phyloP scores from a whole-genome alignment of 2,329 filamentous ascomycete species.

The Pseudopyricularia cyperi region DNA sequence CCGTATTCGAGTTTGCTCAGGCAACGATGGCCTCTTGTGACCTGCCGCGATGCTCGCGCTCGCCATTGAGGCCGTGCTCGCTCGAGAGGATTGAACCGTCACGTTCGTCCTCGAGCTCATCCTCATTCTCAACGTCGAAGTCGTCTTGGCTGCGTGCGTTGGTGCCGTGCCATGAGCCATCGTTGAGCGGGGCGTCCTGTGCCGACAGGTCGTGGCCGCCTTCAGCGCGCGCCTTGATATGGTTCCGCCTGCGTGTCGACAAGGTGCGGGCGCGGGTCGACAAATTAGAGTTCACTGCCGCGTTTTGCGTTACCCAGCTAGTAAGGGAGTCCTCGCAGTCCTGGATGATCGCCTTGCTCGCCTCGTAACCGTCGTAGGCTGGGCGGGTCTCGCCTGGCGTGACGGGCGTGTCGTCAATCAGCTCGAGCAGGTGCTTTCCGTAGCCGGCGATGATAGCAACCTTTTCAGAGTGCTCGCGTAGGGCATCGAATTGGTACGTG shows the following conservation, averaged over 20 bases:
- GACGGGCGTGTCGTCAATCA: conserved; percentile 92
- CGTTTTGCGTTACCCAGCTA: conserved; percentile 90
- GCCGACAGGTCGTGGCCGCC: conserved; percentile 63
- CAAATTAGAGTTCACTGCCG: conserved; percentile 75
- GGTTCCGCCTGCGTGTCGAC: conserved; percentile 69
- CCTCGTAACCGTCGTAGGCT: conserved; percentile 96
- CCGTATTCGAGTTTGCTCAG: conserved; percentile 13
- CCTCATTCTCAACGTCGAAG: conserved; percentile 46
- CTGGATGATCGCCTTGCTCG: conserved; percentile 97
- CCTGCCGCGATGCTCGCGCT: conserved; percentile 44
- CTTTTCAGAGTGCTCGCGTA: conserved; percentile 96
- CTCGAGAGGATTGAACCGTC: conserved; percentile 34
- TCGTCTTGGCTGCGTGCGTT: conserved; percentile 53
- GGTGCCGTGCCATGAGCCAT: conserved; percentile 65
- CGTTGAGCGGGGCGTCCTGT: conserved; percentile 69
- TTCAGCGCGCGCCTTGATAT: conserved; percentile 54
- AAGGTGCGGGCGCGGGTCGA: conserved; percentile 79
- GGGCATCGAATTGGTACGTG: conserved; percentile 93
- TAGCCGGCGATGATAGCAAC: conserved; percentile 95
- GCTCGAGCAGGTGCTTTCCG: conserved; percentile 93
- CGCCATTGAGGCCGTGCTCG: conserved; percentile 39
- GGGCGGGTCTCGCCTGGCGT: conserved; percentile 93
- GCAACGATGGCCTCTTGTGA: conserved; percentile 37
- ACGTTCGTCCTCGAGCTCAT: conserved; percentile 13
- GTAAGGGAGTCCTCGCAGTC: conserved; percentile 96